Evolutionary conservation across 2,329 filamentous ascomycete species (phyloP).

Genomic region (Purpureocillium lavendulum): DNA sequence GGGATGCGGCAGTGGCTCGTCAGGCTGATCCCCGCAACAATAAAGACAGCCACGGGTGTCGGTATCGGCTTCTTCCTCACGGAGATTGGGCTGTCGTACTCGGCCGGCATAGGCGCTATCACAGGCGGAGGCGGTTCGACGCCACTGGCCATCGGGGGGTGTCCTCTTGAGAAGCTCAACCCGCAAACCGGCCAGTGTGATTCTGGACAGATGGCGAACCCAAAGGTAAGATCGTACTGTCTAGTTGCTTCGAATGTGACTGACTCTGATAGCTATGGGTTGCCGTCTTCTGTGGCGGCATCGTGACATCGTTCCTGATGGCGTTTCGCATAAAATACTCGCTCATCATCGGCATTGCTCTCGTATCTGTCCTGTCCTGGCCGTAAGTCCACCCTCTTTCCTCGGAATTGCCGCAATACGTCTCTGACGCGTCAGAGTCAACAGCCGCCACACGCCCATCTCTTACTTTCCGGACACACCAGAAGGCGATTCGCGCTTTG

Average conservation of each 20-base stretch:
- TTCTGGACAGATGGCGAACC: conserved; percentile 64
- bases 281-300: conserved; percentile 70
- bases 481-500: conserved; percentile 56
- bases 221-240: conserved; percentile 41
- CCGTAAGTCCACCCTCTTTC: conserved; percentile 38
- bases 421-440: neutral
- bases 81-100: conserved; percentile 63
- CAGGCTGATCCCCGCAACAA: conserved; percentile 53
- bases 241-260: neutral
- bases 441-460: conserved; percentile 54
- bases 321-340: conserved; percentile 68
- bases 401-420: neutral
- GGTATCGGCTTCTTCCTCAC: conserved; percentile 59
- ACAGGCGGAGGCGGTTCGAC: conserved; percentile 58
- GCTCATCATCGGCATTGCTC: conserved; percentile 63
- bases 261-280: conserved; percentile 60
- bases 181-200: conserved; percentile 38
- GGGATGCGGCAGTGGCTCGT: conserved; percentile 68
- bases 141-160: conserved; percentile 71
- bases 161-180: conserved; percentile 46
- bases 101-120: conserved; percentile 73
- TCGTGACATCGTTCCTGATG: conserved; percentile 76
- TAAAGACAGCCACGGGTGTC: conserved; percentile 58
- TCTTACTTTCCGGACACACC: conserved; percentile 64
- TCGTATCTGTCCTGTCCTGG: conserved; percentile 70